Conservation (phyloP, 495 filamentous ascomycete species). For the Cenococcum geophilum region DNA sequence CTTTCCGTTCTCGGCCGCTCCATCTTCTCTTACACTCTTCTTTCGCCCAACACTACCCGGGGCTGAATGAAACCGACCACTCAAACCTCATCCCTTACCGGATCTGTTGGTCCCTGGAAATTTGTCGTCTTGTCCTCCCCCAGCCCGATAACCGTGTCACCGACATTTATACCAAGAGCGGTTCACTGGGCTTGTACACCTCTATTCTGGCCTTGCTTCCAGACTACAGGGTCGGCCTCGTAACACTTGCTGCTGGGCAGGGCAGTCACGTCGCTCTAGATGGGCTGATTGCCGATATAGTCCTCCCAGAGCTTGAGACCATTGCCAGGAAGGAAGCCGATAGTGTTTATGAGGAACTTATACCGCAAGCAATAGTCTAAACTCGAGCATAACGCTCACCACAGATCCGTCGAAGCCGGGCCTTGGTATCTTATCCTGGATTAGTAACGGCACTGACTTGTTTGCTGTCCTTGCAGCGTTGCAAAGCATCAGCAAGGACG, state of each 20-base stretch:
- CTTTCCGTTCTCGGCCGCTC: constrained; percentile 48
- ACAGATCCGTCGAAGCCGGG: constrained; percentile 42
- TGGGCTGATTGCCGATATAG: constrained; percentile 36
- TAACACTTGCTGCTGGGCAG: constrained; percentile 43
- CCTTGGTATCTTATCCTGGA: constrained; percentile 44
- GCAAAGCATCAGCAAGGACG: constrained; percentile 16
- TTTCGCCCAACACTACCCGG: constrained; percentile 44
- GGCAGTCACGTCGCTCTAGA: constrained; percentile 29
- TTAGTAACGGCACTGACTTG: constrained; percentile 46
- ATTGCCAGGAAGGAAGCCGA: constrained; percentile 43
- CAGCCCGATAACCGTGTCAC: constrained; percentile 20
- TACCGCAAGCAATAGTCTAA: constrained; percentile 19
- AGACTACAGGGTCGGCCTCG: constrained; percentile 50
- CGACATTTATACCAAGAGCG: constrained; percentile 53
- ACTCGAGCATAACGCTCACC: constrained; percentile 36
- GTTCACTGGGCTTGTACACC: constrained; percentile 47
- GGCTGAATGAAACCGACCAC: constrained; percentile 53
- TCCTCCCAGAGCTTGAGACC: constrained; percentile 45
- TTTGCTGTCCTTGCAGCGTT: constrained; percentile 30
- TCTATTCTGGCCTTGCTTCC: constrained; percentile 45
- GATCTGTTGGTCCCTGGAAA: constrained; percentile 53
- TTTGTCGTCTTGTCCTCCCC: constrained; percentile 38
- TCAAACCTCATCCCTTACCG: constrained; percentile 44
- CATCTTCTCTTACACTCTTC: constrained; percentile 48
- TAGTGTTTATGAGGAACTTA: constrained; percentile 41